Percentiles rank a stretch among this genome's conserved stretches.
Evolutionary conservation across 1,284 basidiomycete genomes (phyloP).

Genomic region (Meira miltonrushii): DNA sequence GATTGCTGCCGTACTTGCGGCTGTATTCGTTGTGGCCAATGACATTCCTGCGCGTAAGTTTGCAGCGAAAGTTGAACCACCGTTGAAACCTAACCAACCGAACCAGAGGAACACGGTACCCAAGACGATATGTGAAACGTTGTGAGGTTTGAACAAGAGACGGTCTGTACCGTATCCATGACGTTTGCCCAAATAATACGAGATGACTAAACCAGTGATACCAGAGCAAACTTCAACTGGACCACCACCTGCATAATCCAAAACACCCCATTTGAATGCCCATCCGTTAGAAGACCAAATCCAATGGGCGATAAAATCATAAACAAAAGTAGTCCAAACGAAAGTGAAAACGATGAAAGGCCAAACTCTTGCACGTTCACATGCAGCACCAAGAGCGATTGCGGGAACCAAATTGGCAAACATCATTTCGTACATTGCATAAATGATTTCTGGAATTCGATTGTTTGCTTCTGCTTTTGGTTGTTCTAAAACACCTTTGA

Average conservation of each 20-base stretch:
- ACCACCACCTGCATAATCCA: conserved; percentile 65
- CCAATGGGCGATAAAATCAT: conserved; percentile 56
- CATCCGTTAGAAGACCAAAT: conserved; percentile 88
- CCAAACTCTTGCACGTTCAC: conserved; percentile 78
- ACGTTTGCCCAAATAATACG: conserved; percentile 54
- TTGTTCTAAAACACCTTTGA: conserved; percentile 66
- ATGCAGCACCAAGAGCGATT: conserved; percentile 63
- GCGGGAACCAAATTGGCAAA: conserved; percentile 57
- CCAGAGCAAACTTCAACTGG: conserved; percentile 55
- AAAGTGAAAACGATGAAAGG: conserved; percentile 85
- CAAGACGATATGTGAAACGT: conserved; percentile 53
- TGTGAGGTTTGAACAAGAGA: conserved; percentile 54
- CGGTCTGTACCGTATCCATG: conserved; percentile 54
- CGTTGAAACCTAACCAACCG: conserved; percentile 53
- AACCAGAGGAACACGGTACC: conserved; percentile 56
- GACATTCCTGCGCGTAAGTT: conserved; percentile 55
- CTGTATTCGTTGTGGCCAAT: conserved; percentile 58
- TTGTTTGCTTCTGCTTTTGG: conserved; percentile 65
- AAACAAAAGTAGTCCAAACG: conserved; percentile 73
- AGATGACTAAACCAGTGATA: conserved; percentile 49
- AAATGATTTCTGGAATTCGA: conserved; percentile 57
- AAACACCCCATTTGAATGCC: conserved; percentile 82
- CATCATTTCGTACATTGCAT: conserved; percentile 55
- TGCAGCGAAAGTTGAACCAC: conserved; percentile 53
- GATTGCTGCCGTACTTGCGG: conserved; percentile 65